Evolutionary conservation across 805 yeast genomes (phyloP).

Genomic region (Tetrapisispora pingtungensis): DNA sequence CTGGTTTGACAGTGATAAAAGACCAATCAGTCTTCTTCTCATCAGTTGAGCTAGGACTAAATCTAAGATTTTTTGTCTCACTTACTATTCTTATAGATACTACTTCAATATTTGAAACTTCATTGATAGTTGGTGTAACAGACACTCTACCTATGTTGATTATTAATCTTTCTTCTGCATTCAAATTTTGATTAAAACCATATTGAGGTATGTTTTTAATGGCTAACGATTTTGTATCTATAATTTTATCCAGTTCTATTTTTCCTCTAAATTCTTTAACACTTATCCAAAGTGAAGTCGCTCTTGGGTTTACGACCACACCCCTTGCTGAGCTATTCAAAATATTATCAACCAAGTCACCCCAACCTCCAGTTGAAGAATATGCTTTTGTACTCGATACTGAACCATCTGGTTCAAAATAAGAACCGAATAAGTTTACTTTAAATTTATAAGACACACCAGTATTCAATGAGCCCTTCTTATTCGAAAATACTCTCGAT

Average conservation of each 20-base stretch:
- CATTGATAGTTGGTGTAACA: slow-evolving; percentile 2
- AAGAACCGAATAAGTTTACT: slow-evolving; percentile 55
- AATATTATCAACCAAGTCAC: slow-evolving; percentile 70
- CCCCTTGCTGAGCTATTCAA: slow-evolving; percentile 67
- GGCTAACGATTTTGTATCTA: slow-evolving; percentile 47
- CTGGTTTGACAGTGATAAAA: slow-evolving; percentile 61
- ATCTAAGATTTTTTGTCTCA: slow-evolving; percentile 53
- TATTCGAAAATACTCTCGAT: slow-evolving; percentile 61
- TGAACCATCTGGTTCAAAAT: slow-evolving; percentile 16
- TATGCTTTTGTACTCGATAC: not conserved
- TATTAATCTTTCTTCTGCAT: slow-evolving; percentile 50
- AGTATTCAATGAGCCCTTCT: slow-evolving; percentile 47
- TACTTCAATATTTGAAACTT: slow-evolving; percentile 4
- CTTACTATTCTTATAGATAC: slow-evolving; percentile 21
- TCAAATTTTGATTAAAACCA: slow-evolving; percentile 53
- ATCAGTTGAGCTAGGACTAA: slow-evolving; percentile 31
- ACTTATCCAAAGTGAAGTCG: slow-evolving; percentile 57
- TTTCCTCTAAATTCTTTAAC: slow-evolving; percentile 63
- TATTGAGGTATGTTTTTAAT: slow-evolving; percentile 42
- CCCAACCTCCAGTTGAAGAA: slow-evolving; percentile 54
- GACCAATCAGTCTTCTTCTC: slow-evolving; percentile 41
- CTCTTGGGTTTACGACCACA: slow-evolving; percentile 72
- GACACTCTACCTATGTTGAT: slow-evolving; percentile 42
- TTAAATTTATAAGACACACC: slow-evolving; percentile 64
- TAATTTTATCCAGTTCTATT: slow-evolving; percentile 28